Percentiles rank a stretch among this genome's conserved stretches.
Evolutionary conservation across 2,329 filamentous ascomycete genomes (phyloP).

Genomic region (Neobulgaria alba): DNA sequence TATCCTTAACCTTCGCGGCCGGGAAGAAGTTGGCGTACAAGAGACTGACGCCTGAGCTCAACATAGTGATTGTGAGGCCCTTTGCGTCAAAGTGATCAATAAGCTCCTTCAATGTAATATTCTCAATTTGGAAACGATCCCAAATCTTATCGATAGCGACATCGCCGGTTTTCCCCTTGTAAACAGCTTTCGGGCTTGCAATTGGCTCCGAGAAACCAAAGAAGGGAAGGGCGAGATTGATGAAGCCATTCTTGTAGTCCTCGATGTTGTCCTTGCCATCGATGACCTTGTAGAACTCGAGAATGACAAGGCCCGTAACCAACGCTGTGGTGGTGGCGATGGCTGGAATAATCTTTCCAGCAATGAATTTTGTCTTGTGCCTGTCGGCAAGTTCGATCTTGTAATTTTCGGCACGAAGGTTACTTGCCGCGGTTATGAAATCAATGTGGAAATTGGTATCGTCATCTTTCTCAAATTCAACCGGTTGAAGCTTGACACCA

Average conservation of each 20-base stretch:
- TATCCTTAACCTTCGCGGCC: constrained; percentile 66
- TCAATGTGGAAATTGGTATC: constrained; percentile 98
- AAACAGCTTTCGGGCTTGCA: constrained; percentile 84
- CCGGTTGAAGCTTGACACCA: constrained; percentile 81
- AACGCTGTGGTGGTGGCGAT: constrained; percentile 96
- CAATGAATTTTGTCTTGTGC: constrained; percentile 99
- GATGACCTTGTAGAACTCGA: constrained; percentile 94
- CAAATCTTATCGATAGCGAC: constrained; percentile 92
- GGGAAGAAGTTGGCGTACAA: constrained; percentile 92
- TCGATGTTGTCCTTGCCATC: constrained; percentile 96
- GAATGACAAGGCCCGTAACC: constrained; percentile 83
- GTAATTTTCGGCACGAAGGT: constrained; percentile 95
- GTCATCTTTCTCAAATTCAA: constrained; percentile 98
- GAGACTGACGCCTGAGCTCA: constrained; percentile 94
- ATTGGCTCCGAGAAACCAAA: constrained; percentile 98
- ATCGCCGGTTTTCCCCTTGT: constrained; percentile 68
- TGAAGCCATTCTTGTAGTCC: constrained; percentile 98
- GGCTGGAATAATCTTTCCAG: constrained; percentile 97
- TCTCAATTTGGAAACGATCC: constrained; percentile 88
- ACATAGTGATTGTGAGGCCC: constrained; percentile 80
- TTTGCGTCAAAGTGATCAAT: constrained; percentile 71
- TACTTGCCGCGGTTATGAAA: constrained; percentile 96
- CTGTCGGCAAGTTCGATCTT: constrained; percentile 87
- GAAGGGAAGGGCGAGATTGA: constrained; percentile 93
- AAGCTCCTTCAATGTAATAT: constrained; percentile 80